Evolutionary conservation across 2,329 filamentous ascomycete species (phyloP).

Genomic region (Proliferodiscus dingleyae): DNA sequence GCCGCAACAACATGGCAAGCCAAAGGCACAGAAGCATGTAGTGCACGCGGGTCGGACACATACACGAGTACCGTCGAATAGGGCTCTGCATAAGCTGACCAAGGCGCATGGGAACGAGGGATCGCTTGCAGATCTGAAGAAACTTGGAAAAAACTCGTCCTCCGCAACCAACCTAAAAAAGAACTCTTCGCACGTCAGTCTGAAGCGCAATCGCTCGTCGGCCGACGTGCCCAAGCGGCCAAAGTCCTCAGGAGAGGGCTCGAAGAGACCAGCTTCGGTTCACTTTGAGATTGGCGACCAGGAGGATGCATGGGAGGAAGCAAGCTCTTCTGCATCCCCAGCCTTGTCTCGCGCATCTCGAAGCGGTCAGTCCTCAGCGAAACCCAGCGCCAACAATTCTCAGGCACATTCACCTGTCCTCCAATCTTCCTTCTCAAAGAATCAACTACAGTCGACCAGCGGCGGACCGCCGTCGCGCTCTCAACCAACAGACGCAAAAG

Average conservation of each 20-base stretch:
- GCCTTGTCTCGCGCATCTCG: conserved; percentile 44
- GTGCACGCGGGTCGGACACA: conserved; percentile 25
- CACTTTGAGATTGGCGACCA: conserved; percentile 58
- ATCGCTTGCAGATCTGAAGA: conserved; percentile 27
- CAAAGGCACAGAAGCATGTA: conserved; percentile 28
- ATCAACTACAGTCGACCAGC: conserved; percentile 12
- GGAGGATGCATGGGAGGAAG: conserved; percentile 60
- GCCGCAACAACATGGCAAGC: conserved; percentile 25
- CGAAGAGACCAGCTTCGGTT: conserved; percentile 50
- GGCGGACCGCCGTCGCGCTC: conserved; percentile 32
- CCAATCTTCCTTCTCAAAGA: conserved; percentile 16
- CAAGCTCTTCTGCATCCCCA: conserved; percentile 58
- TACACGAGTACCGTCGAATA: conserved; percentile 27
- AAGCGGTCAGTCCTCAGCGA: conserved; percentile 44
- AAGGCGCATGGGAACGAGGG: conserved; percentile 25
- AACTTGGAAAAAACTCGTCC: conserved; percentile 23
- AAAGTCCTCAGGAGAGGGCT: conserved; percentile 42
- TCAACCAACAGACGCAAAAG: conserved; percentile 52
- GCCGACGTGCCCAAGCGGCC: conserved; percentile 48
- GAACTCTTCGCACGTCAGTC: conserved; percentile 48
- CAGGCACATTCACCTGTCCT: conserved; percentile 24
- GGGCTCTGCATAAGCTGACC: conserved; percentile 27
- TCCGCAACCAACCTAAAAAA: conserved; percentile 38
- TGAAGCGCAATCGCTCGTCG: conserved; percentile 58
- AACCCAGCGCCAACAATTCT: conserved; percentile 33